Percentiles rank a stretch among this genome's conserved stretches.
Evolutionary conservation across 805 yeast genomes (phyloP).

Genomic region (Ogataea degrootiae): DNA sequence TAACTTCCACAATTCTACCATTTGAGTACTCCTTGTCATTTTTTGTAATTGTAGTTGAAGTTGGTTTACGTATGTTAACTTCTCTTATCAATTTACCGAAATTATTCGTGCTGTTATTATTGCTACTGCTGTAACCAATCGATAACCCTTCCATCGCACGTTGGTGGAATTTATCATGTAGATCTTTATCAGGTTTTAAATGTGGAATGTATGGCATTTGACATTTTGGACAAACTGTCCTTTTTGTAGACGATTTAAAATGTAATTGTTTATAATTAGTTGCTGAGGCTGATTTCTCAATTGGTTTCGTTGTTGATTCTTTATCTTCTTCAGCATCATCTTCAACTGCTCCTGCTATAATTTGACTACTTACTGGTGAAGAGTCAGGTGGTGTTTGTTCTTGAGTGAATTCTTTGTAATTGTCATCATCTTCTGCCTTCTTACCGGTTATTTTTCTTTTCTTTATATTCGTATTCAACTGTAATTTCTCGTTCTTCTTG

Average conservation of each 20-base stretch:
- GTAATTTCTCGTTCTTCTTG: too few relatives aligned
- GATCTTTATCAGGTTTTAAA: constrained; percentile 35
- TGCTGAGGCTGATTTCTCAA: background rate
- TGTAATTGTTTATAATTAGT: constrained; percentile 11
- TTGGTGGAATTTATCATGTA: constrained; percentile 51
- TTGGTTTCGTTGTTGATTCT: too few relatives aligned
- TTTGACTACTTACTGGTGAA: constrained; percentile 3
- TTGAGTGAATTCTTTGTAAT: too few relatives aligned
- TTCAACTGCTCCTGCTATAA: background rate
- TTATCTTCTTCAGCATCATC: too few relatives aligned
- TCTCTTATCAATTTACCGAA: constrained; percentile 8
- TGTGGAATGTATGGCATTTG: constrained; percentile 48
- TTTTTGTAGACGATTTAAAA: constrained; percentile 12
- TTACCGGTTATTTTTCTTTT: too few relatives aligned
- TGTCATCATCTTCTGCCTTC: too few relatives aligned
- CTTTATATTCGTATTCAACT: too few relatives aligned
- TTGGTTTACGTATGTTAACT: background rate
- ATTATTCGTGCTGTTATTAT: background rate
- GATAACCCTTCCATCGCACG: constrained; percentile 29
- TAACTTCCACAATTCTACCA: constrained; percentile 31
- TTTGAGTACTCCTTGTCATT: background rate
- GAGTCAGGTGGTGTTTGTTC: constrained; percentile 10
- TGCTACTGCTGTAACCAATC: constrained; percentile 5
- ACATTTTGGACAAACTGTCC: constrained; percentile 42
- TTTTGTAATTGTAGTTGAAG: background rate